phyloP scores from a whole-genome alignment of 1,284 basidiomycete species.

The Cryptococcus sp. region DNA sequence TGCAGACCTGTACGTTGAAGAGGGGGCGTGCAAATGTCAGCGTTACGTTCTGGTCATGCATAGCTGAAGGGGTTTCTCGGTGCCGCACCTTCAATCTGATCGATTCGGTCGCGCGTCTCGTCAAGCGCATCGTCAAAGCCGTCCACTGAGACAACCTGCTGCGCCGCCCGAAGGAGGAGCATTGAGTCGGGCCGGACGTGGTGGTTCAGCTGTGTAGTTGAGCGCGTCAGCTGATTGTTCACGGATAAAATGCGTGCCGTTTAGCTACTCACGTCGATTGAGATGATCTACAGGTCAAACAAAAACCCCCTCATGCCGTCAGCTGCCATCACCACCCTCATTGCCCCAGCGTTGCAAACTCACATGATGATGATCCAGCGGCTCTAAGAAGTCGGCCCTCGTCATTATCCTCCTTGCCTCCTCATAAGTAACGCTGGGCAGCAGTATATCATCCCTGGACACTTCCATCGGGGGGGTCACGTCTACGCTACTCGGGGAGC shows the following conservation, averaged over 20 bases:
- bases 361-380: constrained; percentile 49
- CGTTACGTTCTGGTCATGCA: not conserved
- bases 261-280: constrained; percentile 64
- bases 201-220: constrained; percentile 57
- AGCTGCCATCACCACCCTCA: not conserved
- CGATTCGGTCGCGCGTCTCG: constrained; percentile 66
- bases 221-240: not conserved
- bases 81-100: constrained; percentile 53
- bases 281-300: constrained; percentile 58
- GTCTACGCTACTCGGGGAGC: constrained; percentile 15
- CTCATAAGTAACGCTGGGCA: constrained; percentile 44
- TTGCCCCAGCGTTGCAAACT: constrained; percentile 19
- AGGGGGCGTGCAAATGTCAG: not conserved
- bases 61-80: not conserved
- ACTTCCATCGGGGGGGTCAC: constrained; percentile 15
- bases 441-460: constrained; percentile 27
- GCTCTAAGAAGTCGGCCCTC: constrained; percentile 70
- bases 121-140: constrained; percentile 70
- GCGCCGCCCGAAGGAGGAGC: constrained; percentile 65
- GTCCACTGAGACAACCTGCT: constrained; percentile 64
- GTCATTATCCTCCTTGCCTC: constrained; percentile 66
- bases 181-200: constrained; percentile 75
- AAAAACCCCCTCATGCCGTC: not conserved
- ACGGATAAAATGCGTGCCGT: constrained; percentile 4
- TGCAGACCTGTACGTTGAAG: constrained; percentile 37